phyloP scores from a whole-genome alignment of 352 stramenopile species.

The Globisporangium spiculum region DNA sequence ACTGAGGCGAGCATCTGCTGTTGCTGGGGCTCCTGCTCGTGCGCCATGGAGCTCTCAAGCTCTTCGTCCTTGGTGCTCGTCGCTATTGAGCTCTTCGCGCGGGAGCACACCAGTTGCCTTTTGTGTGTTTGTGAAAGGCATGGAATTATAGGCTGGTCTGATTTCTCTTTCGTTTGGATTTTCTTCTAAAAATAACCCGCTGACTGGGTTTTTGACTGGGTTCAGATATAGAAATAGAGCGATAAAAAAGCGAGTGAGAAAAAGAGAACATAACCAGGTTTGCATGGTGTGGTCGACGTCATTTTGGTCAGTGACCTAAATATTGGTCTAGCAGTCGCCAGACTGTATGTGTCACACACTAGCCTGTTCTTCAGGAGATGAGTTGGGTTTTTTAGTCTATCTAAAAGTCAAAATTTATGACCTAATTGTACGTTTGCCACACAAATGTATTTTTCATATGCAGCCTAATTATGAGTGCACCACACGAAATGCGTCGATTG shows the following conservation, averaged over 20 bases:
- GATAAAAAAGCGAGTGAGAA: background rate
- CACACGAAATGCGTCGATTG: background rate
- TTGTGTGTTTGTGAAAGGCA: constrained; percentile 1
- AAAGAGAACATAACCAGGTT: background rate
- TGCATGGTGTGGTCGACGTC: background rate
- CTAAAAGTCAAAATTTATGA: too few species aligned
- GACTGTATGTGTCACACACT: too few species aligned
- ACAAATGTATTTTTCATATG: background rate
- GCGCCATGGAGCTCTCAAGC: constrained; percentile 1
- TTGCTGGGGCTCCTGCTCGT: background rate
- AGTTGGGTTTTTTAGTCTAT: too few species aligned
- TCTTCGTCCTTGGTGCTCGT: background rate
- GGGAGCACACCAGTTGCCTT: background rate
- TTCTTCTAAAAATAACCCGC: constrained; percentile 7
- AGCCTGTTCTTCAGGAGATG: too few species aligned
- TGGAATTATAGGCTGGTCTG: background rate
- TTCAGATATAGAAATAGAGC: constrained; percentile 4
- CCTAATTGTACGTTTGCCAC: too few species aligned
- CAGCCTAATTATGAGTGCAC: too few species aligned
- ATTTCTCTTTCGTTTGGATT: constrained; percentile 6
- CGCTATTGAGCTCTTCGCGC: background rate
- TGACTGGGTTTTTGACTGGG: background rate
- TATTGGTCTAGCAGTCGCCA: too few species aligned
- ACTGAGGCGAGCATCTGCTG: background rate
- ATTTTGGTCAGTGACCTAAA: background rate